Evolutionary conservation across 2,329 filamentous ascomycete species (phyloP).

Genomic region (Exophiala spinifera): DNA sequence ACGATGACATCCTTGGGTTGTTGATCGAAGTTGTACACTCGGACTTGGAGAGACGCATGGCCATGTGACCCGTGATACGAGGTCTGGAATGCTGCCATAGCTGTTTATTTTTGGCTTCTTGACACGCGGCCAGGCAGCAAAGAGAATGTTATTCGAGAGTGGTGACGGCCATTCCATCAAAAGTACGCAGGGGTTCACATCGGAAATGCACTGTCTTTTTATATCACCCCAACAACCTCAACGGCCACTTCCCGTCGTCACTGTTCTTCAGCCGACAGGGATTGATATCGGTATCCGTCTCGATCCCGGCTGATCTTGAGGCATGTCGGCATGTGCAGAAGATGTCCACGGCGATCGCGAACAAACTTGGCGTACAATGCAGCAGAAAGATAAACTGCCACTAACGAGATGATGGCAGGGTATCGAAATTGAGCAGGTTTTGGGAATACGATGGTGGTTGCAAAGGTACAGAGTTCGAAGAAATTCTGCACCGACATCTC

Average conservation of each 20-base stretch:
- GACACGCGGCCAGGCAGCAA: no score
- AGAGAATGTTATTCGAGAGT: no score
- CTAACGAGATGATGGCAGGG: slow-evolving; percentile 59
- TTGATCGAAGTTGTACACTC: no score
- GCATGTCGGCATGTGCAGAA: slow-evolving; percentile 49
- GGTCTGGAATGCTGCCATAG: no score
- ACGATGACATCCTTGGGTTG: no score
- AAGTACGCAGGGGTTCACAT: no score
- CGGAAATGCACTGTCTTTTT: neutral
- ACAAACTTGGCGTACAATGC: slow-evolving; percentile 43
- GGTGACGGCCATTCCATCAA: no score
- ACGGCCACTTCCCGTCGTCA: neutral
- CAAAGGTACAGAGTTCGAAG: slow-evolving; percentile 67
- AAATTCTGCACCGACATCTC: slow-evolving; percentile 67
- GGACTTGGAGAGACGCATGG: no score
- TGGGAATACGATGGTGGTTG: slow-evolving; percentile 62
- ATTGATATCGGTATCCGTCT: neutral
- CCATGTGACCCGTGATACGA: no score
- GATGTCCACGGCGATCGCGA: slow-evolving; percentile 56
- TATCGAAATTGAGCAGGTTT: slow-evolving; percentile 62
- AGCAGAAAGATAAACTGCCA: slow-evolving; percentile 50
- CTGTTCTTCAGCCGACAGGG: neutral
- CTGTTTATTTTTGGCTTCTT: no score
- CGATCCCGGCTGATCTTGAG: slow-evolving; percentile 6
- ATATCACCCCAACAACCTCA: neutral